phyloP scores from a whole-genome alignment of 2,329 filamentous ascomycete species.

The Colletotrichum sp. region DNA sequence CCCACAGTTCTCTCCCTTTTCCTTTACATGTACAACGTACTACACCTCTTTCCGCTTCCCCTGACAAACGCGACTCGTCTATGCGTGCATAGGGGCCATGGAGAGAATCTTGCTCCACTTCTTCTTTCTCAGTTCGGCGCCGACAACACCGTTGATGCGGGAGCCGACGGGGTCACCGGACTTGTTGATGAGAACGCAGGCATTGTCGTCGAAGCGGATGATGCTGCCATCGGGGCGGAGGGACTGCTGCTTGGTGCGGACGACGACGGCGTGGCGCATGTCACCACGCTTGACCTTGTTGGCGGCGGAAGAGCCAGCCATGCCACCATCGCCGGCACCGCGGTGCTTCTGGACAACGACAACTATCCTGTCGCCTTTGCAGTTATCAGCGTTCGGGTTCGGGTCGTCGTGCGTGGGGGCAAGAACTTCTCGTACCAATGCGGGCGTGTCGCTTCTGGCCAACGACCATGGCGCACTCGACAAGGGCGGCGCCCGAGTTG shows the following conservation, averaged over 20 bases:
- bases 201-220: conserved; percentile 96
- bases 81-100: conserved; percentile 78
- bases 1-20: neutral
- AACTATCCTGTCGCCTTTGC: conserved; percentile 89
- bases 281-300: conserved; percentile 97
- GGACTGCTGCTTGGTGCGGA: conserved; percentile 87
- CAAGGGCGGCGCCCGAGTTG: conserved; percentile 89
- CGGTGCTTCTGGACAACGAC: conserved; percentile 98
- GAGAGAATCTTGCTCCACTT: conserved; percentile 99
- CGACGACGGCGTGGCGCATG: conserved; percentile 93
- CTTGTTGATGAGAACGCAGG: conserved; percentile 97
- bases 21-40: conserved; percentile 12
- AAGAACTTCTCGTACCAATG: conserved; percentile 69
- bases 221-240: conserved; percentile 88
- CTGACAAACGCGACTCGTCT: conserved; percentile 17
- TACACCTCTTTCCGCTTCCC: neutral
- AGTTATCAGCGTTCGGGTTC: conserved; percentile 54
- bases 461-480: conserved; percentile 94
- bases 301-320: conserved; percentile 73
- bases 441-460: conserved; percentile 87
- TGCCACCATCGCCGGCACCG: conserved; percentile 73
- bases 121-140: conserved; percentile 85
- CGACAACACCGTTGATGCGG: conserved; percentile 90
- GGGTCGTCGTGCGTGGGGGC: neutral
- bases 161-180: conserved; percentile 93